Evolutionary conservation across 2,329 filamentous ascomycete species (phyloP).

Genomic region (Botrytis cinerea): DNA sequence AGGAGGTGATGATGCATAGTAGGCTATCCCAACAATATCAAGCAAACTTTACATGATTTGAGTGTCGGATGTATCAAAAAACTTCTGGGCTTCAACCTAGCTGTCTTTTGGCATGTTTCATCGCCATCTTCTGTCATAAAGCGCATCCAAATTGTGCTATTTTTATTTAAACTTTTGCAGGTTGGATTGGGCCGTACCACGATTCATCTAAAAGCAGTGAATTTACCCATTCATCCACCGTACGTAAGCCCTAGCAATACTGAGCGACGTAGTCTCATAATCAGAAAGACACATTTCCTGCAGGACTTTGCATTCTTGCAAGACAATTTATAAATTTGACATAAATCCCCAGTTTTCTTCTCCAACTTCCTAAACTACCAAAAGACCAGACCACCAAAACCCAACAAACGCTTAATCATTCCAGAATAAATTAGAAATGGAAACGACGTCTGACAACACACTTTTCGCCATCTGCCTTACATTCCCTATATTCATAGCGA

Average conservation of each 20-base stretch:
- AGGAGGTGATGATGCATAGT: conserved; percentile 11
- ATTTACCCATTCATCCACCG: not conserved
- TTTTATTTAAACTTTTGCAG: not conserved
- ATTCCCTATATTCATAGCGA: not conserved
- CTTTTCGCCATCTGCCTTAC: not conserved
- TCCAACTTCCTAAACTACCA: not conserved
- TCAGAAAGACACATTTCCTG: not conserved
- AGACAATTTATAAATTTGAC: not conserved
- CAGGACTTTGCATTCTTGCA: not conserved
- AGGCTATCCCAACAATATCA: not conserved
- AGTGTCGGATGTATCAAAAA: not conserved
- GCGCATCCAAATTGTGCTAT: not conserved
- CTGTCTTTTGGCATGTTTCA: not conserved
- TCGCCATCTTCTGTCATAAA: not conserved
- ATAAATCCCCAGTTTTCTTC: too few relatives aligned
- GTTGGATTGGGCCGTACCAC: not conserved
- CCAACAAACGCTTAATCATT: not conserved
- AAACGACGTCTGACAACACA: not conserved
- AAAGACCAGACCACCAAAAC: not conserved
- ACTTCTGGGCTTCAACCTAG: not conserved
- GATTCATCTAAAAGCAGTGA: not conserved
- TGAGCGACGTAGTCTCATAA: not conserved
- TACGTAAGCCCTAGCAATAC: not conserved
- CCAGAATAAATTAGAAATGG: not conserved
- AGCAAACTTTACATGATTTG: not conserved